Percentiles rank a stretch among this genome's conserved stretches.
Conservation (phyloP, 2,329 filamentous ascomycete genomes). For the Aspergillaceae sp. region DNA sequence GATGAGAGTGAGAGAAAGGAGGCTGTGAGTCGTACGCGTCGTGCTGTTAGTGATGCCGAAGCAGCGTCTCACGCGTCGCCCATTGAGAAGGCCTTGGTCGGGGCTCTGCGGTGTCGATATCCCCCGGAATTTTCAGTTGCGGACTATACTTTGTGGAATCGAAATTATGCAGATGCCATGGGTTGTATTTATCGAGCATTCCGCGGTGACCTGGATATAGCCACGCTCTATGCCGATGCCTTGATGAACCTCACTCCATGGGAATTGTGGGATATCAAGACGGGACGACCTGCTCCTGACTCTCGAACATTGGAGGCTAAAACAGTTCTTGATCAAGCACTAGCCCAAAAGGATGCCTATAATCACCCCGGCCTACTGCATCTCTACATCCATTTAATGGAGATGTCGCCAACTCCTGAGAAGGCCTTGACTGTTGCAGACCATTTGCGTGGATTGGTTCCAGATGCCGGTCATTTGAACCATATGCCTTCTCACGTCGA, state of each 20-base stretch:
- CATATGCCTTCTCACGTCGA: conserved; percentile 72
- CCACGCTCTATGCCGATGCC: conserved; percentile 53
- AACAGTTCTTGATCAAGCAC: conserved; percentile 47
- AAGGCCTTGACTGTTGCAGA: conserved; percentile 52
- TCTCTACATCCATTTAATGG: conserved; percentile 66
- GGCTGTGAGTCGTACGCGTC: conserved; percentile 39
- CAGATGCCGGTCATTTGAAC: conserved; percentile 58
- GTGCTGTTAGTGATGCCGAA: conserved; percentile 39
- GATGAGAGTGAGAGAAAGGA: conserved; percentile 50
- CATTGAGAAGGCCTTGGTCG: conserved; percentile 53
- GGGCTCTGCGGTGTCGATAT: conserved; percentile 53
- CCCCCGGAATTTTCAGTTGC: conserved; percentile 41
- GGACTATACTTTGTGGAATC: conserved; percentile 47
- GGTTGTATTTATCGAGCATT: conserved; percentile 43
- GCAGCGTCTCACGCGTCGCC: conserved; percentile 30
- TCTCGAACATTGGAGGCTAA: conserved; percentile 52
- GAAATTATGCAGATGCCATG: conserved; percentile 55
- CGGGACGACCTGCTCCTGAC: conserved; percentile 45
- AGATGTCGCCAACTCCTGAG: conserved; percentile 62
- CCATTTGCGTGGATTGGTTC: conserved; percentile 48
- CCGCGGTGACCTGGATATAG: conserved; percentile 51
- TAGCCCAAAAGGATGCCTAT: conserved; percentile 39
- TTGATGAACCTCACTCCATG: conserved; percentile 59
- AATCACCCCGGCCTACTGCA: conserved; percentile 62
- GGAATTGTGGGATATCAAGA: conserved; percentile 54